Conservation (phyloP, 768 basidiomycete genomes). For the Mycena amicta region DNA sequence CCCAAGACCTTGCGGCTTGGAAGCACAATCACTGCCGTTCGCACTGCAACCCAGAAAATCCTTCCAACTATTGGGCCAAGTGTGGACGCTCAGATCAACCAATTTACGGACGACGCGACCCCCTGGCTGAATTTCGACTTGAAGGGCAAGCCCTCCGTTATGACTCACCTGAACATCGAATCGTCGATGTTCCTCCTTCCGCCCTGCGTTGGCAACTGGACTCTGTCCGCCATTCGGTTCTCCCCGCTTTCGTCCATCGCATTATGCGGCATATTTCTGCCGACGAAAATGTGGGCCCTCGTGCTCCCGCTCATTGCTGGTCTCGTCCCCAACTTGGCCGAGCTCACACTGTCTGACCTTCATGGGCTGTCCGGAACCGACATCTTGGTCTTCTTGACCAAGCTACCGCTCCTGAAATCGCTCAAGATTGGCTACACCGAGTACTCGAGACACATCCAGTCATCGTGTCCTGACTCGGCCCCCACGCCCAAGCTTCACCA, state of each 20-base stretch:
- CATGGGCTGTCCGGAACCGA: slow-evolving; percentile 17
- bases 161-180: slow-evolving; percentile 13
- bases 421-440: slow-evolving; percentile 21
- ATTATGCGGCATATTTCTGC: slow-evolving; percentile 10
- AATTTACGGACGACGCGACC: neutral
- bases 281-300: slow-evolving; percentile 13
- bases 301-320: slow-evolving; percentile 14
- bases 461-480: slow-evolving; percentile 15
- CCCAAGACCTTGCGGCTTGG: neutral
- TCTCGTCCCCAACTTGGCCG: slow-evolving; percentile 11
- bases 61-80: neutral
- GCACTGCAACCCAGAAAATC: slow-evolving; percentile 6
- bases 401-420: slow-evolving; percentile 8
- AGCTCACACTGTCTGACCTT: slow-evolving; percentile 11
- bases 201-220: slow-evolving; percentile 17
- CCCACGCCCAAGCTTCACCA: slow-evolving; percentile 12
- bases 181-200: slow-evolving; percentile 15
- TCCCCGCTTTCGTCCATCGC: slow-evolving; percentile 15
- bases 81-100: neutral
- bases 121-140: slow-evolving; percentile 10
- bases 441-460: slow-evolving; percentile 15
- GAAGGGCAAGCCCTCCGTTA: slow-evolving; percentile 4
- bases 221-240: slow-evolving; percentile 11
- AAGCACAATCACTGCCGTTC: slow-evolving; percentile 6
- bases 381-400: slow-evolving; percentile 17